These are phyloP conservation scores for Chaetomium fimeti DNA, from an alignment of 495 filamentous ascomycete genomes.

Conservation along the genomic window DNA sequence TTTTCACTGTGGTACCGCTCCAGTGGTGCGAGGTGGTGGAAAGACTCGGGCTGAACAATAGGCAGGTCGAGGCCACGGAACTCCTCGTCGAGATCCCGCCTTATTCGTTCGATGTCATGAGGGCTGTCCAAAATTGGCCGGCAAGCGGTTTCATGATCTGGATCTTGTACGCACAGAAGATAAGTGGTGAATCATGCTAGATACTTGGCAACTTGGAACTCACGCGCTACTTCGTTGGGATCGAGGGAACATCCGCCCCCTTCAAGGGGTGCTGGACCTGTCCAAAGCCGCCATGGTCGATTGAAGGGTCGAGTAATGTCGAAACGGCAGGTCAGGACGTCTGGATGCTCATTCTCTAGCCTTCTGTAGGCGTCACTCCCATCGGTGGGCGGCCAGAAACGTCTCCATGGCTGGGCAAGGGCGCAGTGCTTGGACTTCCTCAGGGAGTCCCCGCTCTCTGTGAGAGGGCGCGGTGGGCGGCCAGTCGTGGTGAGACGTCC, in stretches of 20 bases:
- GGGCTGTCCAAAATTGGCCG: not conserved
- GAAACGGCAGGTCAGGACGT: slow-evolving; percentile 20
- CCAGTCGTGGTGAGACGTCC: not conserved
- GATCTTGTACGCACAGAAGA: not conserved
- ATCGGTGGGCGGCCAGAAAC: slow-evolving; percentile 16
- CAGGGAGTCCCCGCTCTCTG: slow-evolving; percentile 5
- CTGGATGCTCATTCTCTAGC: slow-evolving; percentile 9
- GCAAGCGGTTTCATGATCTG: not conserved
- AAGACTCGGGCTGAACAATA: slow-evolving; percentile 10
- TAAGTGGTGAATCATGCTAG: not conserved
- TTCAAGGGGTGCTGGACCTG: not conserved
- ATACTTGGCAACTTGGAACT: not conserved
- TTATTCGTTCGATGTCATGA: not conserved
- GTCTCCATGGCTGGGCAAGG: slow-evolving; percentile 15
- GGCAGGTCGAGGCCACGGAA: slow-evolving; percentile 10
- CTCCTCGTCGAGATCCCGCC: slow-evolving; percentile 13
- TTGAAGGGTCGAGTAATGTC: slow-evolving; percentile 15
- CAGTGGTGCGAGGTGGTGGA: slow-evolving; percentile 19
- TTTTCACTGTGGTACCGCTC: slow-evolving; percentile 12
- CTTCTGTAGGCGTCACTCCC: slow-evolving; percentile 11
- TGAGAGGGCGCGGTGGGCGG: not conserved
- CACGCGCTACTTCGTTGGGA: not conserved
- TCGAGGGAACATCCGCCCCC: not conserved
- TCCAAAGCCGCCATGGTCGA: slow-evolving; percentile 21
- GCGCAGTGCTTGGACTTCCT: not conserved